Percentiles rank a stretch among this genome's conserved stretches.
Conservation (phyloP, 768 basidiomycete genomes). For the Tylopilus felleus region DNA sequence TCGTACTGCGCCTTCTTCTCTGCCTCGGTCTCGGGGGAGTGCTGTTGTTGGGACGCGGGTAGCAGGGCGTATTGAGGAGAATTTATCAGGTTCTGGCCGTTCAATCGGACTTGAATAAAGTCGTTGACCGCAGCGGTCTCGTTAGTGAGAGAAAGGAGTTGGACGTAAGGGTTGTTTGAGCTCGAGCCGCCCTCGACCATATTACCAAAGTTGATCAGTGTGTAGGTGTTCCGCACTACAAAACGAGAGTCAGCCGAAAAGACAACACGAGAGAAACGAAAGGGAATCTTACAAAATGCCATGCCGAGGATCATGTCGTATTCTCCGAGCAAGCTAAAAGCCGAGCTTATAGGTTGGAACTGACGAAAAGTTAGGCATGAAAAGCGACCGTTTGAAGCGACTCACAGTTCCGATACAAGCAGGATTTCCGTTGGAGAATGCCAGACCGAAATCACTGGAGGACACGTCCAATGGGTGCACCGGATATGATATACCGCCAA, state of each 20-base stretch:
- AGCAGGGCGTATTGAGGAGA: constrained; percentile 57
- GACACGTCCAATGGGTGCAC: constrained; percentile 71
- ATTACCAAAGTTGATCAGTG: constrained; percentile 68
- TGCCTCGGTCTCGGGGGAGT: constrained; percentile 58
- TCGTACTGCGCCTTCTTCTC: constrained; percentile 68
- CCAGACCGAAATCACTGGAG: constrained; percentile 53
- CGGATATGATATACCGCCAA: constrained; percentile 66
- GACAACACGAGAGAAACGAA: background rate
- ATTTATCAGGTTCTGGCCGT: constrained; percentile 55
- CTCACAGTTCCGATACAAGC: constrained; percentile 69
- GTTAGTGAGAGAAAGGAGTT: constrained; percentile 61
- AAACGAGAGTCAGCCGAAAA: constrained; percentile 4
- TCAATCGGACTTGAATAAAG: constrained; percentile 60
- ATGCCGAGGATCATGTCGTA: constrained; percentile 85
- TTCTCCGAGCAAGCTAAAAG: constrained; percentile 71
- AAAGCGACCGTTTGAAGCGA: constrained; percentile 7
- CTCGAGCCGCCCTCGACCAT: constrained; percentile 52
- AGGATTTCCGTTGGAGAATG: constrained; percentile 43
- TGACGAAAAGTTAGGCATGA: constrained; percentile 27
- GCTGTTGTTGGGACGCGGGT: constrained; percentile 52
- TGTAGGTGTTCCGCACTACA: constrained; percentile 75
- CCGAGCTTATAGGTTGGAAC: constrained; percentile 83
- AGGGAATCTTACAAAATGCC: constrained; percentile 60
- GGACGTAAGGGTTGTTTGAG: constrained; percentile 60
- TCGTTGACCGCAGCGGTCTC: constrained; percentile 52